Percentiles rank a stretch among this genome's conserved stretches.
Evolutionary conservation across 306 rosid species (phyloP).

Genomic region (Rosa lucieae): DNA sequence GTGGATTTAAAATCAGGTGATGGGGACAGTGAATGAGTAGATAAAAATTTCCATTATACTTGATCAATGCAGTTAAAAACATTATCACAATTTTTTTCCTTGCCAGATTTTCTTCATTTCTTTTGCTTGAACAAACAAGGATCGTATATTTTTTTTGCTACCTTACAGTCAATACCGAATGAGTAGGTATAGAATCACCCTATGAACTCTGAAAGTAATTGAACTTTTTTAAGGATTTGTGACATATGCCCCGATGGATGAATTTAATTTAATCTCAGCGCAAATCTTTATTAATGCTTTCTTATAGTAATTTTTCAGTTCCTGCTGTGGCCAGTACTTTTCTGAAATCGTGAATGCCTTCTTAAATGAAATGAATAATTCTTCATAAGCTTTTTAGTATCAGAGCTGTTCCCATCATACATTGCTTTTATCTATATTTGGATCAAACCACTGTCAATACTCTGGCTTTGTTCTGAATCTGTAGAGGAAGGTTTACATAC

Average conservation of each 20-base stretch:
- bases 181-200: not conserved
- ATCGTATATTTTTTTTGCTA: not conserved
- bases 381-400: not conserved
- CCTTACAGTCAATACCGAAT: not conserved
- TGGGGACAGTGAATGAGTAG: not conserved
- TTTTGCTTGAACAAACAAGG: not conserved
- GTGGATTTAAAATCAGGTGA: not conserved
- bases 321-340: not conserved
- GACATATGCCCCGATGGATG: not conserved
- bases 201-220: not conserved
- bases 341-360: not conserved
- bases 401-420: not conserved
- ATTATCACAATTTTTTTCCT: not conserved
- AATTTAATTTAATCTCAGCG: not conserved
- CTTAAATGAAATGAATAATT: not conserved
- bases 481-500: not conserved
- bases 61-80: not conserved
- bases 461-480: not conserved
- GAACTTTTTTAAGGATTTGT: not conserved
- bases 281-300: not conserved
- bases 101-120: not conserved
- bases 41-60: not conserved
- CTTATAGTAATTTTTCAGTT: not conserved
- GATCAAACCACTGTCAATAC: not conserved
- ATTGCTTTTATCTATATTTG: not conserved